A percentile compares a stretch with the other conserved stretches of the same genome.
Conservation (phyloP, 495 filamentous ascomycete genomes). For the Aspergillus haitiensis region DNA sequence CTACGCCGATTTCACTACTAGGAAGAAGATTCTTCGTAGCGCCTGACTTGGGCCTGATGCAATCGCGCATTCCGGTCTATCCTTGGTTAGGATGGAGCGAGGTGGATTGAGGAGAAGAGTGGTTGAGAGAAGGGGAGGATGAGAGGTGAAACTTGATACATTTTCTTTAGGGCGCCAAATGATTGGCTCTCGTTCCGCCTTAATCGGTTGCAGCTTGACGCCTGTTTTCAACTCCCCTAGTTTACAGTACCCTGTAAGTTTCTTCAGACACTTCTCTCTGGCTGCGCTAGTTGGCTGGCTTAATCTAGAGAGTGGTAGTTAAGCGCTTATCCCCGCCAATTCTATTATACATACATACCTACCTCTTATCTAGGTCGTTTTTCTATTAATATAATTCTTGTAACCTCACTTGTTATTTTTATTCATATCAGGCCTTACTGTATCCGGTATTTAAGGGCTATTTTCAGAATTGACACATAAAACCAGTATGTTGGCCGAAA, state of each 20-base stretch:
- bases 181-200: conserved; percentile 15
- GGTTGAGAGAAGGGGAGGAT: conserved; percentile 15
- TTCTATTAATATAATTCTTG: background rate
- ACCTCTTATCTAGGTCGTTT: background rate
- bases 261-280: background rate
- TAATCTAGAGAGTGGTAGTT: background rate
- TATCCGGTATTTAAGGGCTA: too few species aligned
- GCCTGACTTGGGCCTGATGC: background rate
- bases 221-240: conserved; percentile 14
- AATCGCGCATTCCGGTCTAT: background rate
- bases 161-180: conserved; percentile 14
- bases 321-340: background rate
- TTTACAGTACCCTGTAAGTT: background rate
- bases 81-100: conserved; percentile 4
- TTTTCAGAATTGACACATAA: too few species aligned
- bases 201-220: conserved; percentile 14
- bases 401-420: too few species aligned
- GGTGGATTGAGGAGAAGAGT: conserved; percentile 10
- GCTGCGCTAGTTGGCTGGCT: background rate
- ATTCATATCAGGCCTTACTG: too few species aligned
- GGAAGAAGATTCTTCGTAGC: conserved; percentile 1
- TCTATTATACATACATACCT: too few species aligned
- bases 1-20: background rate
- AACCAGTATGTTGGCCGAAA: too few species aligned
- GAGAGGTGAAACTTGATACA: conserved; percentile 16